phyloP scores from a whole-genome alignment of 768 basidiomycete genomes.

The Termitomyces heimii region DNA sequence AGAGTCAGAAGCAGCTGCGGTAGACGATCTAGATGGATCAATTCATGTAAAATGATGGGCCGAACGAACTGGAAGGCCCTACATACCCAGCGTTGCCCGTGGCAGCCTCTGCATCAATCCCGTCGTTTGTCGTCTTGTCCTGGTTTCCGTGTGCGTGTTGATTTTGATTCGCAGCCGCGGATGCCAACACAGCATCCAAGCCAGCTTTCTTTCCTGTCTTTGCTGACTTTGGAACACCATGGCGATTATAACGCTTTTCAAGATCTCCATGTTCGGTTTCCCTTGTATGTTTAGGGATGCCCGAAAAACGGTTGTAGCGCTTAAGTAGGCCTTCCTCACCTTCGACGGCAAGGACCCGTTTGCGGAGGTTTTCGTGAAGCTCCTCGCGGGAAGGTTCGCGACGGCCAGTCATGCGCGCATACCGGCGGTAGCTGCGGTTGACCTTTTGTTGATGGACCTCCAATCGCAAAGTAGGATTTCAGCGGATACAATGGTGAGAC shows the following conservation, averaged over 20 bases:
- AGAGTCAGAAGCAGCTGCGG: slow-evolving; percentile 4
- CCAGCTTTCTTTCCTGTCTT: neutral
- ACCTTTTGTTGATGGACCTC: slow-evolving; percentile 68
- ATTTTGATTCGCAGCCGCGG: slow-evolving; percentile 7
- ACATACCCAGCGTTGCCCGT: neutral
- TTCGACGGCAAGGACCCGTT: slow-evolving; percentile 38
- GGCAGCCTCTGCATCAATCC: neutral
- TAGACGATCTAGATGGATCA: neutral
- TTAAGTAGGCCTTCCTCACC: slow-evolving; percentile 26
- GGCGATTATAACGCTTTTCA: slow-evolving; percentile 30
- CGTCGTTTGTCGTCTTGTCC: neutral
- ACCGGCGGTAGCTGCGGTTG: slow-evolving; percentile 57
- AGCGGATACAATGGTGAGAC: neutral
- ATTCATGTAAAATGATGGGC: neutral
- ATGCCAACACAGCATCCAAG: slow-evolving; percentile 13
- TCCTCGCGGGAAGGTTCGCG: slow-evolving; percentile 40
- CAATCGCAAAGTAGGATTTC: neutral
- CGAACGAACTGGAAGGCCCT: neutral
- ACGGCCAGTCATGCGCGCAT: slow-evolving; percentile 65
- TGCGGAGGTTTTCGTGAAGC: slow-evolving; percentile 40
- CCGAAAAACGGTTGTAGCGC: slow-evolving; percentile 28
- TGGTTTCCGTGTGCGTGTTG: neutral
- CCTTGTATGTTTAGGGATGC: slow-evolving; percentile 6
- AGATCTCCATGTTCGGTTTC: slow-evolving; percentile 18
- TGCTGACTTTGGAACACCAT: slow-evolving; percentile 18